Evolutionary conservation across 352 stramenopile genomes (phyloP), one percentile per base, ranked within the genome.

Genomic region (Globisporangium rhizosaccharum): DNA sequence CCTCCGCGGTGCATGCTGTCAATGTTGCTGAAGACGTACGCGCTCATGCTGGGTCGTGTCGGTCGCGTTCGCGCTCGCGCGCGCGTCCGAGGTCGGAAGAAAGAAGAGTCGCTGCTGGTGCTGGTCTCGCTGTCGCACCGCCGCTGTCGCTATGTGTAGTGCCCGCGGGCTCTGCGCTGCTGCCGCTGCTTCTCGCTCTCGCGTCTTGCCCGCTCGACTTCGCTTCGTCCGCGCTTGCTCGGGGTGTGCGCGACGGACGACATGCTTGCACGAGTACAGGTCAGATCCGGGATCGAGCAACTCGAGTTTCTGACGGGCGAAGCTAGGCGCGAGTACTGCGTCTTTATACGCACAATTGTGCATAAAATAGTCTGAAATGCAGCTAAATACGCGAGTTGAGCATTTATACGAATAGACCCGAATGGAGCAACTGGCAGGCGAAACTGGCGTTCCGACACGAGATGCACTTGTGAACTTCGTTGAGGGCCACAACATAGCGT

Each of bases 11-110:
- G 36, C 46, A 52, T 49, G 44, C n/a, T 45, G 50, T 51, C 26
- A n/a, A 60, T 60, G 49, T 45, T 56, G 50, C 56, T 52, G 59
- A 66, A 66, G n/a, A 66, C 39, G 50, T 62, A 67, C 42, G 61
- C 50, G 51, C 55, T 67, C 61, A 67, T 67, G 23, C 12, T 44
- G 28, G 33, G 30, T 39, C 33, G 33, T 11, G 33, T 39, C 33
- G 33, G 33, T 39, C 33, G 33, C 33, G 33, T 39, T 39, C 33
- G 33, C 33, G 33, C 33, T 39, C 33, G 33, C 46, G 20, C 23
- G 45, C 45, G 45, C 47, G 25, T 52, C 47, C 36, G 25, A 9
- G 47, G 57, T 57, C 57, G 57, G 57, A 57, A 63, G 57, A 63
- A 57, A 57, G 49, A 57, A 52, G 42, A 62, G 56, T 62, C 47